Percentiles rank a stretch among this genome's conserved stretches.
Conservation (phyloP, 108 stramenopile species). For the Mediolabrus comicus region DNA sequence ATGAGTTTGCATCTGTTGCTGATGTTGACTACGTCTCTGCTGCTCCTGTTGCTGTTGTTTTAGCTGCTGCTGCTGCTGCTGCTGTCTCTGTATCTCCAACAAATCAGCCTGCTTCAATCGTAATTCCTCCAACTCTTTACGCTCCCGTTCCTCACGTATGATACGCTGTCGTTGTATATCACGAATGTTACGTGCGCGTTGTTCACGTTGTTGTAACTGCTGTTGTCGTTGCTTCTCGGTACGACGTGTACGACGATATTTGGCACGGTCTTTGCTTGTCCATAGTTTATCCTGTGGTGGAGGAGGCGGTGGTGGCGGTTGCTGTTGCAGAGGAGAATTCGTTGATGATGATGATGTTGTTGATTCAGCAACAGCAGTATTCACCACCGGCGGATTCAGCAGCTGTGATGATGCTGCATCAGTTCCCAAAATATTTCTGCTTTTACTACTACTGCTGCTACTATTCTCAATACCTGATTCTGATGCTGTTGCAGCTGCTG, state of each 20-base stretch:
- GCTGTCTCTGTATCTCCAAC: slow-evolving; percentile 25
- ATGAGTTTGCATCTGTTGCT: slow-evolving; percentile 18
- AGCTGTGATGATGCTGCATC: slow-evolving; percentile 3
- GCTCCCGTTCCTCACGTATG: slow-evolving; percentile 34
- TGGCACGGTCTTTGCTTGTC: slow-evolving; percentile 83
- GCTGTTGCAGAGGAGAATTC: slow-evolving; percentile 2
- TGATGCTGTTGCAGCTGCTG: no score
- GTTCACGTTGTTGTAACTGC: slow-evolving; percentile 13
- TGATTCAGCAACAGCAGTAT: background rate
- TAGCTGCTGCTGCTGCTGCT: slow-evolving; percentile 39
- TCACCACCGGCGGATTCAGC: background rate
- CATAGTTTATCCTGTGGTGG: slow-evolving; percentile 52
- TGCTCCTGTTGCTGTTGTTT: slow-evolving; percentile 32
- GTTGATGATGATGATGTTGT: slow-evolving; percentile 5
- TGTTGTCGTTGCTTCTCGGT: slow-evolving; percentile 35
- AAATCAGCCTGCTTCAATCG: slow-evolving; percentile 24
- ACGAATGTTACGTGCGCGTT: slow-evolving; percentile 27
- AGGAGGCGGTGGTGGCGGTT: background rate
- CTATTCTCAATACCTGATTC: slow-evolving; percentile 3
- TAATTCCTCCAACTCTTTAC: slow-evolving; percentile 35
- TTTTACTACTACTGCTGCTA: background rate
- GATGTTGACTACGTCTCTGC: slow-evolving; percentile 36
- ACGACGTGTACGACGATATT: slow-evolving; percentile 58
- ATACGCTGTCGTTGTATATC: slow-evolving; percentile 43
- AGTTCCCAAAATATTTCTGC: background rate